Conservation (phyloP, 768 basidiomycete genomes). For the Termitomyces sp. region DNA sequence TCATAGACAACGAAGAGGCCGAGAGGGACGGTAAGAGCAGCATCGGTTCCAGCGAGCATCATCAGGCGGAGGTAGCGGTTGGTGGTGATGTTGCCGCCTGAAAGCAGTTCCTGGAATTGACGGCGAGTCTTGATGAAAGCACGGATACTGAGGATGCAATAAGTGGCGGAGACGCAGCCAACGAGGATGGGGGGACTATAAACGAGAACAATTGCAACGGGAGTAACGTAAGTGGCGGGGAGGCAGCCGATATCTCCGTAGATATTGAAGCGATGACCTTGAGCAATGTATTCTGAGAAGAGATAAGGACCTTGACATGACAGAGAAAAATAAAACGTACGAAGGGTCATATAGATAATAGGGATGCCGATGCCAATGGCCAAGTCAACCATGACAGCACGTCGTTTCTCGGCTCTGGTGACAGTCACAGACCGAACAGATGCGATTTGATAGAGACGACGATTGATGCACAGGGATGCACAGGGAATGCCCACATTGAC, state of each 20-base stretch:
- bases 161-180: conserved; percentile 34
- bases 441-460: conserved; percentile 62
- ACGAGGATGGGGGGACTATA: conserved; percentile 36
- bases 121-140: conserved; percentile 33
- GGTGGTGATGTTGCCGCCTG: conserved; percentile 32
- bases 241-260: conserved; percentile 46
- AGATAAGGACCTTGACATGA: background rate
- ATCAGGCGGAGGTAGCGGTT: conserved; percentile 51
- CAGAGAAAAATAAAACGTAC: conserved; percentile 2
- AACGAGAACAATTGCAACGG: conserved; percentile 30
- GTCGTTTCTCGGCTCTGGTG: conserved; percentile 45
- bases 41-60: conserved; percentile 37
- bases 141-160: conserved; percentile 30
- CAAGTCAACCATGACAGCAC: conserved; percentile 47
- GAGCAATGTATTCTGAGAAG: conserved; percentile 39
- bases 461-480: conserved; percentile 54
- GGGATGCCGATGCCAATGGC: conserved; percentile 54
- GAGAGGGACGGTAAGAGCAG: conserved; percentile 36
- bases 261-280: conserved; percentile 45
- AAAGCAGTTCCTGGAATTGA: conserved; percentile 36
- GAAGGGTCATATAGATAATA: conserved; percentile 27
- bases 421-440: conserved; percentile 47
- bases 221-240: conserved; percentile 33
- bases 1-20: conserved; percentile 26
- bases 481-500: conserved; percentile 46